A percentile compares a stretch with the other conserved stretches of the same genome.
Evolutionary conservation across 1,139 yeast species (phyloP).

Genomic region (Yamadazyma songkhlaensis): DNA sequence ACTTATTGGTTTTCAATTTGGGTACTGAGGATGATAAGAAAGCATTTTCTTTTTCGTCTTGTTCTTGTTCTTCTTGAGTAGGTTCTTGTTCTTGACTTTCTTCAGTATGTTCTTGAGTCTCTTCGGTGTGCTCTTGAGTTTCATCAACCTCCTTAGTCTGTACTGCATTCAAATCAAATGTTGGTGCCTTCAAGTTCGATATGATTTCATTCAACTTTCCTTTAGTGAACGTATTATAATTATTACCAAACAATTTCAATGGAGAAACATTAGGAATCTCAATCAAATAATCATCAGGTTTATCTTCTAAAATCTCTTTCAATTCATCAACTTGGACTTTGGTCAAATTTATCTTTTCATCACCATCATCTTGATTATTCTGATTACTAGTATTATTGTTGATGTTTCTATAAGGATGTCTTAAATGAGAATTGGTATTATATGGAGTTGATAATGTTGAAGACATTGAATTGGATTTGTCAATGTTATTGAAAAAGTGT

Average conservation of each 20-base stretch:
- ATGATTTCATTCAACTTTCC: slow-evolving; percentile 33
- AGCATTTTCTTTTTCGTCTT: slow-evolving; percentile 3
- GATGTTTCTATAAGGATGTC: slow-evolving; percentile 6
- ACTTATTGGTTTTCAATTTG: slow-evolving; percentile 30
- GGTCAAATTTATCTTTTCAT: slow-evolving; percentile 13
- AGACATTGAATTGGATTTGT: slow-evolving; percentile 24
- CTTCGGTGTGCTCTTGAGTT: not conserved
- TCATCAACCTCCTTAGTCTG: slow-evolving; percentile 3
- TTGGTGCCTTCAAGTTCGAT: slow-evolving; percentile 23
- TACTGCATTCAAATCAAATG: slow-evolving; percentile 6
- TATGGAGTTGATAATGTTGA: slow-evolving; percentile 39
- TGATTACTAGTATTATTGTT: slow-evolving; percentile 17
- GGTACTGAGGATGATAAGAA: slow-evolving; percentile 13
- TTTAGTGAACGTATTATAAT: slow-evolving; percentile 44
- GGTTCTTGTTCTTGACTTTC: not conserved
- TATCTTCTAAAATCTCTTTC: slow-evolving; percentile 19
- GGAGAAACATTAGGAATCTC: slow-evolving; percentile 31
- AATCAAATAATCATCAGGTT: slow-evolving; percentile 12
- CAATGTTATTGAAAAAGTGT: slow-evolving; percentile 26
- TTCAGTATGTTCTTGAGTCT: not conserved
- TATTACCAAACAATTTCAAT: slow-evolving; percentile 35
- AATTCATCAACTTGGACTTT: slow-evolving; percentile 22
- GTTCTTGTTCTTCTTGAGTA: not conserved
- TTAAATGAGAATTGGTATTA: slow-evolving; percentile 9
- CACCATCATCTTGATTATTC: slow-evolving; percentile 7